phyloP scores from a whole-genome alignment of 768 basidiomycete genomes.

The Lactifluus echinatus region DNA sequence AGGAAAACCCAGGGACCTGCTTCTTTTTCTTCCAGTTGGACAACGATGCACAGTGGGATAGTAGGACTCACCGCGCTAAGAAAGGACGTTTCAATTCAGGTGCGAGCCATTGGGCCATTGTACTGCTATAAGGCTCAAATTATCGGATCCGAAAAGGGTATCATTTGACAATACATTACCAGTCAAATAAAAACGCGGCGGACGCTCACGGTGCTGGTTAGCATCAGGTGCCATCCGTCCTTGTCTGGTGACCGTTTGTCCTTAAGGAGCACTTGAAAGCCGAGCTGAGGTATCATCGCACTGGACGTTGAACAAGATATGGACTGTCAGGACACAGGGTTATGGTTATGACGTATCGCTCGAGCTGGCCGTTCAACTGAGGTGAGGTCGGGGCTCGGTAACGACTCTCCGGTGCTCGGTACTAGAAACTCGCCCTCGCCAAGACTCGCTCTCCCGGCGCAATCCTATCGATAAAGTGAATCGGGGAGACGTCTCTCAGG shows the following conservation, averaged over 20 bases:
- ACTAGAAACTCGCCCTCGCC: too few species aligned
- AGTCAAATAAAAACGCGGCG: neutral
- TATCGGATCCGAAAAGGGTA: neutral
- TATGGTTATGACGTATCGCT: slow-evolving; percentile 2
- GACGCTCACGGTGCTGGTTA: neutral
- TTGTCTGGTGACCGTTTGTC: neutral
- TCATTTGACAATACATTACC: neutral
- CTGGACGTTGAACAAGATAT: neutral
- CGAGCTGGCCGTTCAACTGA: neutral
- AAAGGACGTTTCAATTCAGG: neutral
- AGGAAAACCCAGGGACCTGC: neutral
- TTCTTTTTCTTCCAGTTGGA: neutral
- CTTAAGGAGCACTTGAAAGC: neutral
- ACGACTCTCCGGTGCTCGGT: too few species aligned
- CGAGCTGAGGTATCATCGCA: neutral
- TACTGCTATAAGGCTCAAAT: too few species aligned
- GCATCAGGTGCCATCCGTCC: neutral
- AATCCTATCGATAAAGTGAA: too few species aligned
- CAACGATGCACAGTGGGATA: neutral
- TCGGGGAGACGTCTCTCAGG: neutral
- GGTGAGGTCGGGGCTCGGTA: too few species aligned
- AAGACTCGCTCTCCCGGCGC: too few species aligned
- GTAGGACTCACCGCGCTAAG: neutral
- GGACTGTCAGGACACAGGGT: neutral
- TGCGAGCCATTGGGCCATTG: neutral